Percentiles rank a stretch among this genome's conserved stretches.
Evolutionary conservation across 2,329 filamentous ascomycete species (phyloP).

Genomic region (Oidium heveae): DNA sequence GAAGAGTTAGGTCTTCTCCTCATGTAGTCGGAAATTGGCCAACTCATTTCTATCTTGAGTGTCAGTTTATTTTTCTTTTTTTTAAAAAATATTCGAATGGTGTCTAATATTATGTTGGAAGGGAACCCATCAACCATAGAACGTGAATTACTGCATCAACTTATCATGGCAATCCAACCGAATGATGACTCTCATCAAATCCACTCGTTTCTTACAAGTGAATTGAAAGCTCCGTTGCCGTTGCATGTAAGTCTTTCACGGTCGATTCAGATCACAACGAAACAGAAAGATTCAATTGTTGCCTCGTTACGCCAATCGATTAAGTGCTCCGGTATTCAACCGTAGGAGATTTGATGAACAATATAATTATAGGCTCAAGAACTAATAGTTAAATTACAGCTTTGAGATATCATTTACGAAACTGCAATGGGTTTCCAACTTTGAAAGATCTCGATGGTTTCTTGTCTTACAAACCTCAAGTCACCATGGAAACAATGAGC

Average conservation of each 20-base stretch:
- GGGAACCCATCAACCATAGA: slow-evolving; percentile 28
- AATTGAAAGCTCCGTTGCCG: slow-evolving; percentile 52
- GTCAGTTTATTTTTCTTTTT: slow-evolving; percentile 27
- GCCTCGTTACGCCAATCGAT: slow-evolving; percentile 24
- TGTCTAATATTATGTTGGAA: slow-evolving; percentile 9
- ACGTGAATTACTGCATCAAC: slow-evolving; percentile 20
- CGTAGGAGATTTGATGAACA: slow-evolving; percentile 16
- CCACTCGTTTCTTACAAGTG: slow-evolving; percentile 47
- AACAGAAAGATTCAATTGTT: slow-evolving; percentile 46
- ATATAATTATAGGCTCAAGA: slow-evolving; percentile 4
- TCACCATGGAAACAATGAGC: slow-evolving; percentile 21
- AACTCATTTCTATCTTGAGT: slow-evolving; percentile 78
- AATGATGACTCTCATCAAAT: slow-evolving; percentile 17
- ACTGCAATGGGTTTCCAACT: slow-evolving; percentile 41
- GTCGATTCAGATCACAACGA: slow-evolving; percentile 47
- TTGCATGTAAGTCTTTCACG: slow-evolving; percentile 81
- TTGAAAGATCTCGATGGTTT: slow-evolving; percentile 51
- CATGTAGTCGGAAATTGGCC: slow-evolving; percentile 85
- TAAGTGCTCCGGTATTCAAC: slow-evolving; percentile 16
- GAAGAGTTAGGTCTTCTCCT: slow-evolving; percentile 56
- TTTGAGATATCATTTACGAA: slow-evolving; percentile 15
- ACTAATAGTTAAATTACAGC: slow-evolving; percentile 1
- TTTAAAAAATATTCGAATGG: no score
- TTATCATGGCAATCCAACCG: slow-evolving; percentile 18
- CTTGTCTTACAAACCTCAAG: slow-evolving; percentile 40